Conservation (phyloP, 345 rosid genomes). For the Leavenworthia alabamica region DNA sequence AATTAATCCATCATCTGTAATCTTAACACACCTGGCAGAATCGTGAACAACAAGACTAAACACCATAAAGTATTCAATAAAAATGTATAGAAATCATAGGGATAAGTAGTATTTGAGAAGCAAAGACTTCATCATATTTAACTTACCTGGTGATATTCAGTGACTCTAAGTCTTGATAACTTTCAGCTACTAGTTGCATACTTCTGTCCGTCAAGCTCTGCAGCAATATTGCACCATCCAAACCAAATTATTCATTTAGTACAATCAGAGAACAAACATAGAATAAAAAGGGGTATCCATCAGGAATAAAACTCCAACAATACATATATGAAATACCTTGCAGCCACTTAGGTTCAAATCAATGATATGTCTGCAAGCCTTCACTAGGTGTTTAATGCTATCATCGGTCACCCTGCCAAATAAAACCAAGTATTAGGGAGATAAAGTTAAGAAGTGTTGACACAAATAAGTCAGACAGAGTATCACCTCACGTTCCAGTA, state of each 20-base stretch:
- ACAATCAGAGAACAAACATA: neutral
- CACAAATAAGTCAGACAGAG: conserved; percentile 1
- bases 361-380: conserved; percentile 51
- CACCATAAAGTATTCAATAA: neutral
- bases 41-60: conserved; percentile 7
- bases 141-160: conserved; percentile 78
- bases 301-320: conserved; percentile 9
- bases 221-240: conserved; percentile 19
- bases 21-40: conserved; percentile 63
- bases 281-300: neutral
- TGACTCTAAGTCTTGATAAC: conserved; percentile 53
- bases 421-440: neutral
- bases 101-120: neutral
- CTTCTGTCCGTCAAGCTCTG: conserved; percentile 72
- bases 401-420: conserved; percentile 61
- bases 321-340: conserved; percentile 47
- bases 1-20: conserved; percentile 73
- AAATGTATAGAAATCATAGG: neutral
- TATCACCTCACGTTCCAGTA: conserved; percentile 93
- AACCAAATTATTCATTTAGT: neutral
- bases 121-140: neutral
- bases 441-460: neutral
- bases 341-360: conserved; percentile 92
- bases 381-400: conserved; percentile 56
- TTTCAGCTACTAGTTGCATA: conserved; percentile 64